A percentile compares a stretch with the other conserved stretches of the same genome.
These are phyloP conservation scores for Aspergillus glaucus DNA, from an alignment of 2,329 filamentous ascomycete genomes.

Conservation along the genomic window DNA sequence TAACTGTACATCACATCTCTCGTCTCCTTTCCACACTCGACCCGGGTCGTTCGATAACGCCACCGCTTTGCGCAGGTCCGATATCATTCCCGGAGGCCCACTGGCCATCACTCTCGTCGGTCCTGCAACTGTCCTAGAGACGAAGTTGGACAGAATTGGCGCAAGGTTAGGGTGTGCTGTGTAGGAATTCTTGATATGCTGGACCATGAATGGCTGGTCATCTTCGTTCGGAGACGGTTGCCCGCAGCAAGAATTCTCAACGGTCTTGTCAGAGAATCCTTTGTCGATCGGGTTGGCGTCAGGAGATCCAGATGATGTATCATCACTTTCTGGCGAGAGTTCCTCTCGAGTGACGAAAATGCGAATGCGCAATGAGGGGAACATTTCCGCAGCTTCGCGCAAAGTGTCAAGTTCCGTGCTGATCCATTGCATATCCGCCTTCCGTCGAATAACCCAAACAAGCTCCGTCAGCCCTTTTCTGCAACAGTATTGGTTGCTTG, in stretches of 20 bases:
- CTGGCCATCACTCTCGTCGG: conserved; percentile 55
- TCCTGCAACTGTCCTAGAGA: conserved; percentile 42
- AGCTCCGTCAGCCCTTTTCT: conserved; percentile 50
- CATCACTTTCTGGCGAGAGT: conserved; percentile 2
- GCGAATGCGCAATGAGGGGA: conserved; percentile 44
- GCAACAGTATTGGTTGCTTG: conserved; percentile 18
- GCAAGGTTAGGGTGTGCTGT: conserved; percentile 27
- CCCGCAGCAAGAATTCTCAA: background rate
- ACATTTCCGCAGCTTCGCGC: conserved; percentile 30
- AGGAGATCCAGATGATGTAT: conserved; percentile 13
- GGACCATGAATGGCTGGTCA: conserved; percentile 6
- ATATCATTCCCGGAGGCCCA: conserved; percentile 55
- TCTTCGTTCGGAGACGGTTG: background rate
- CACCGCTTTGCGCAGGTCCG: conserved; percentile 51
- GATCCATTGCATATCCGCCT: conserved; percentile 54
- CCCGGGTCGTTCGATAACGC: conserved; percentile 48
- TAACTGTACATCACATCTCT: conserved; percentile 51
- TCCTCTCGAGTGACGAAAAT: conserved; percentile 56
- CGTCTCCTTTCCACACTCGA: conserved; percentile 54
- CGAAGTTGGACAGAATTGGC: conserved; percentile 43
- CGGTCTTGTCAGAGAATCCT: background rate
- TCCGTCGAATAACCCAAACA: conserved; percentile 58
- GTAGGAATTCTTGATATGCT: conserved; percentile 7
- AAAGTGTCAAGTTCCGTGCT: conserved; percentile 50
- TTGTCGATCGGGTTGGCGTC: conserved; percentile 1